Evolutionary conservation across 1,139 yeast genomes (phyloP), one percentile per base, ranked within the genome.

Genomic region (Debaryomyces nepalensis): DNA sequence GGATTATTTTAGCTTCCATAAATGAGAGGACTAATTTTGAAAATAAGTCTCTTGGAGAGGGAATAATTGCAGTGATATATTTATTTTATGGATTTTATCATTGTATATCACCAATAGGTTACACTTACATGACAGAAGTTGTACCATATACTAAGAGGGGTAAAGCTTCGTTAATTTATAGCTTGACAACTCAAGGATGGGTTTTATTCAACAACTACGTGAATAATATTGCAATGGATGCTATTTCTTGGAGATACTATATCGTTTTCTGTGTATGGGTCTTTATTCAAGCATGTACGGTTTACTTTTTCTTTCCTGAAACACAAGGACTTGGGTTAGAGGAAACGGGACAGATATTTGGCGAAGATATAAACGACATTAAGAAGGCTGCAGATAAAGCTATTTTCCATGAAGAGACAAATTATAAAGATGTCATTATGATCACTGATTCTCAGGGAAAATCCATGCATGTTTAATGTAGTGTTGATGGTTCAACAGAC

Each of bases 31-130:
- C 50, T 24, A 39, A 57, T 43, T 32, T 64, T 57, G 43, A 53
- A 26, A 51, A 60, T 30, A 58, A 56, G 15, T 35, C 54, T 2
- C 42, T 58, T 18, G 69, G 68, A 30, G 46, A 55, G 39, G 68
- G 64, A 37, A 66, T 64, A 24, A 58, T 68, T 46, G 72, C 69
- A 2, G 59, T 68, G 57, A 62, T 68, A 37, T 68, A 65, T 56
- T 46, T 66, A 43, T 64, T 57, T 54, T 59, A 61, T 45, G 53
- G 60, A 26, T 58, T 57, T 30, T 66, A 64, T 49, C 60, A 66
- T 45, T 57, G 64, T 35, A 50, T 53, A 49, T 33, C 63, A 46
- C 46, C 52, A 41, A 42, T 53, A 5, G 47, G 55, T 35, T 57
- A 63, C 35, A 48, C 63, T 15, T 71, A 70, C 43, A 45, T 57